Conservation (phyloP, 179 eudicot species). For the Nepenthes alata region DNA sequence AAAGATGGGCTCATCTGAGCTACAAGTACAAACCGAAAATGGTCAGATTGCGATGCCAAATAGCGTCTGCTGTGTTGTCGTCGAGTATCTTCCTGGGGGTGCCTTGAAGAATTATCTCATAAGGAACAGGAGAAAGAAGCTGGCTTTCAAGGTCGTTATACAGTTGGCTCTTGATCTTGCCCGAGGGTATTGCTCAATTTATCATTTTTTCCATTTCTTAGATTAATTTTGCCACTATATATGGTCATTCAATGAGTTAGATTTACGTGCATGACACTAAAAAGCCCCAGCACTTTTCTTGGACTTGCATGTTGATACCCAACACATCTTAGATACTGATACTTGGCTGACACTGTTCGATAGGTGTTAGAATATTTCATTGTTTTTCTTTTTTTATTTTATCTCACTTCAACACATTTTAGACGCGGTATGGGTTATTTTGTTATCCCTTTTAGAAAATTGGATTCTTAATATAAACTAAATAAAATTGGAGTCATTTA, state of each 20-base stretch:
- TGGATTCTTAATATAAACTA: too few relatives aligned
- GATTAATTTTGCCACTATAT: background rate
- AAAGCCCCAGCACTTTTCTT: too few relatives aligned
- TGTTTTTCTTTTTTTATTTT: too few relatives aligned
- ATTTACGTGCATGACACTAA: background rate
- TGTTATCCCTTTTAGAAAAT: too few relatives aligned
- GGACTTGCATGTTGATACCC: too few relatives aligned
- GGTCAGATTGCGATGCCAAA: conserved; percentile 91
- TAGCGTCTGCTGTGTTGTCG: conserved; percentile 87
- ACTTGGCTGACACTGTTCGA: too few relatives aligned
- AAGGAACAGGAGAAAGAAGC: conserved; percentile 74
- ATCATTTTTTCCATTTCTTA: background rate
- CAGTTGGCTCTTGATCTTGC: conserved; percentile 98
- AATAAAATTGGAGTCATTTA: too few relatives aligned
- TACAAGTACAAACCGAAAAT: conserved; percentile 70
- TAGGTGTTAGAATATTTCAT: too few relatives aligned
- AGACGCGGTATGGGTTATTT: too few relatives aligned
- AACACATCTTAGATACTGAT: too few relatives aligned
- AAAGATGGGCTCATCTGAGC: conserved; percentile 80
- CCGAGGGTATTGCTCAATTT: conserved; percentile 48
- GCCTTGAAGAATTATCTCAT: conserved; percentile 86
- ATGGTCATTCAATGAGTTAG: background rate
- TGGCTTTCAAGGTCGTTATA: conserved; percentile 85
- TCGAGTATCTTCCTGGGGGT: conserved; percentile 94
- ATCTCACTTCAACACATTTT: too few relatives aligned